These are phyloP conservation scores for Trichophyton rubrum DNA, from an alignment of 2,329 filamentous ascomycete species.

Conservation along the genomic window DNA sequence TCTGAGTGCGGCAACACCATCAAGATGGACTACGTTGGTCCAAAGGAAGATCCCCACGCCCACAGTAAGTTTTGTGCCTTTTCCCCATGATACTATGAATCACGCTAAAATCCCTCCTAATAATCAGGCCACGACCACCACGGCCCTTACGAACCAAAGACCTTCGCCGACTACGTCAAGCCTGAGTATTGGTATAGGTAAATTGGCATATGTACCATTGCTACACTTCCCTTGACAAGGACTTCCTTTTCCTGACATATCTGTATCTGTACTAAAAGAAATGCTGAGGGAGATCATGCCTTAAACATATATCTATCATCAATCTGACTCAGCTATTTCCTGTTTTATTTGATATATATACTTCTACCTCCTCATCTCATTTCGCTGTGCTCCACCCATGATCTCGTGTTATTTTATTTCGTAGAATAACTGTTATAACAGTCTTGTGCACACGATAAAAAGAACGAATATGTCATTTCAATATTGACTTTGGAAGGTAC, in stretches of 20 bases:
- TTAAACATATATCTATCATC: neutral
- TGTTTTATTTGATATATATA: neutral
- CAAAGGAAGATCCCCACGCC: conserved; percentile 51
- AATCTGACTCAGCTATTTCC: neutral
- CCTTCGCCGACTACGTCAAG: conserved; percentile 90
- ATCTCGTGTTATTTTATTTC: neutral
- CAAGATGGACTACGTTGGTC: conserved; percentile 95
- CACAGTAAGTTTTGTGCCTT: conserved; percentile 33
- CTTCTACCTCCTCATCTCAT: neutral
- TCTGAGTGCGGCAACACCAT: conserved; percentile 91
- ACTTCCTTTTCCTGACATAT: neutral
- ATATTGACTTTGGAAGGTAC: neutral
- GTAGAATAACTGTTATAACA: conserved; percentile 1
- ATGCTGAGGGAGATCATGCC: neutral
- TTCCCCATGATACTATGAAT: neutral
- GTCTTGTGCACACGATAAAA: neutral
- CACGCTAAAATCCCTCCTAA: neutral
- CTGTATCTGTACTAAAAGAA: conserved; percentile 4
- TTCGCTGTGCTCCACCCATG: neutral
- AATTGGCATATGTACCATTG: conserved; percentile 14
- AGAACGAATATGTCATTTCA: neutral
- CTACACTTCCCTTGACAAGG: neutral
- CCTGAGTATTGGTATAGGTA: conserved; percentile 74
- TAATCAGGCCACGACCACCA: conserved; percentile 19
- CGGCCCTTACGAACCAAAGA: conserved; percentile 68